A percentile compares a stretch with the other conserved stretches of the same genome.
Evolutionary conservation across 345 rosid genomes (phyloP).

Genomic region (Toxicodendron radicans): DNA sequence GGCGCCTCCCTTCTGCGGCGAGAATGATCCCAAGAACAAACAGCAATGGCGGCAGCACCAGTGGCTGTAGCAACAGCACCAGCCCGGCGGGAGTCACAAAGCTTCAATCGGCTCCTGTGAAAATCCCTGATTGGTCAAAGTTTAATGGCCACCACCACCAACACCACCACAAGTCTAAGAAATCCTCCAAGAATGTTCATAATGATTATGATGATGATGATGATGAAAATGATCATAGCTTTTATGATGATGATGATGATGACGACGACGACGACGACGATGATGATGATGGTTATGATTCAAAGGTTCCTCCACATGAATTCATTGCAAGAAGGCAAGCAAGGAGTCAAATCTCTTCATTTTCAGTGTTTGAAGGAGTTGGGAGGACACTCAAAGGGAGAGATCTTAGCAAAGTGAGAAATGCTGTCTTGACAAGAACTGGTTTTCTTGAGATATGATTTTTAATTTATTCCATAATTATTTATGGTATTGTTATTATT

Average conservation of each 20-base stretch:
- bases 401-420: slow-evolving; percentile 74
- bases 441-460: slow-evolving; percentile 68
- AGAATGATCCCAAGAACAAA: slow-evolving; percentile 50
- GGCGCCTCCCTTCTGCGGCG: slow-evolving; percentile 41
- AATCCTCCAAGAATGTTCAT: slow-evolving; percentile 18
- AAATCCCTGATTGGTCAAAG: slow-evolving; percentile 72
- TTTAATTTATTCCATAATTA: background rate
- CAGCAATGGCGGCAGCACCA: slow-evolving; percentile 7
- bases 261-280: slow-evolving; percentile 23
- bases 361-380: slow-evolving; percentile 78
- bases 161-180: slow-evolving; percentile 28
- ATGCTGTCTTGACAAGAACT: slow-evolving; percentile 71
- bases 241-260: slow-evolving; percentile 8
- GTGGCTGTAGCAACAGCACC: slow-evolving; percentile 14
- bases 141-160: slow-evolving; percentile 18
- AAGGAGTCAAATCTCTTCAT: slow-evolving; percentile 62
- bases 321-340: slow-evolving; percentile 57
- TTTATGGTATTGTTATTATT: background rate
- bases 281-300: slow-evolving; percentile 28
- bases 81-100: slow-evolving; percentile 28
- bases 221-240: slow-evolving; percentile 11
- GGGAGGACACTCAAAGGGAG: slow-evolving; percentile 88
- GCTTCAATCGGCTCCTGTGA: slow-evolving; percentile 71
- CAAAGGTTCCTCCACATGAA: slow-evolving; percentile 73
- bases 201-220: slow-evolving; percentile 20